Conservation (phyloP, 441 rosid species). For the Adansonia rubrostipa region DNA sequence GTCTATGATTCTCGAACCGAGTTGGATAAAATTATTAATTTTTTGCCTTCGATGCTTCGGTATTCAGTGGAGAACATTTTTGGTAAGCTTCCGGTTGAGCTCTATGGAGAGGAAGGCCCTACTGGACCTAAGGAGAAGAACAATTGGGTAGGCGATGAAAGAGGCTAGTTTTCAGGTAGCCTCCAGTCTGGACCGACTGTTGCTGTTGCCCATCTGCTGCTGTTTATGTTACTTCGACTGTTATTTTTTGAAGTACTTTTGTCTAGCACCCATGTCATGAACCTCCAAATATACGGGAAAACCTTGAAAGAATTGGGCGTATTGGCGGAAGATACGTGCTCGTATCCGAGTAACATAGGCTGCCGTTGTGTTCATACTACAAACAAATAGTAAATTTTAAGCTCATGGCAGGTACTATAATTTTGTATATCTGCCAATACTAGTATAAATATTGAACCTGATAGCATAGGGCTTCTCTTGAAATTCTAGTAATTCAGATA, state of each 20-base stretch:
- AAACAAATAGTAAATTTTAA: background rate
- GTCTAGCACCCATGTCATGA: too few relatives aligned
- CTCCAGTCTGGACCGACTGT: background rate
- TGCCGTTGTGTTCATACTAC: background rate
- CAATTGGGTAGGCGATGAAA: slow-evolving; percentile 88
- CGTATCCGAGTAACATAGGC: background rate
- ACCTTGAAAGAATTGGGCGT: too few relatives aligned
- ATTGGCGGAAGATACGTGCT: too few relatives aligned
- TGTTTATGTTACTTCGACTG: too few relatives aligned
- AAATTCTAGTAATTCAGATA: slow-evolving; percentile 3
- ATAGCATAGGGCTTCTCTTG: background rate
- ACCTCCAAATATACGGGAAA: too few relatives aligned
- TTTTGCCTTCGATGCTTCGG: slow-evolving; percentile 54
- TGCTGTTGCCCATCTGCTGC: slow-evolving; percentile 20
- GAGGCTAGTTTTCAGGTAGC: slow-evolving; percentile 46
- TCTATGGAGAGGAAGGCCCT: slow-evolving; percentile 85
- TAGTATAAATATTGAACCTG: slow-evolving; percentile 15
- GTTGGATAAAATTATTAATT: slow-evolving; percentile 56
- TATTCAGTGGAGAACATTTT: slow-evolving; percentile 44
- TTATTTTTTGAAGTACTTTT: too few relatives aligned
- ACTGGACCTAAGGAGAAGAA: slow-evolving; percentile 96
- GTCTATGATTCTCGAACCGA: slow-evolving; percentile 63
- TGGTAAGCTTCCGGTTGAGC: slow-evolving; percentile 69
- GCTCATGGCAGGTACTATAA: background rate
- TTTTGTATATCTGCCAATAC: slow-evolving; percentile 12